Evolutionary conservation across 306 rosid genomes (phyloP).

Genomic region (Pyrus bretschneideri): DNA sequence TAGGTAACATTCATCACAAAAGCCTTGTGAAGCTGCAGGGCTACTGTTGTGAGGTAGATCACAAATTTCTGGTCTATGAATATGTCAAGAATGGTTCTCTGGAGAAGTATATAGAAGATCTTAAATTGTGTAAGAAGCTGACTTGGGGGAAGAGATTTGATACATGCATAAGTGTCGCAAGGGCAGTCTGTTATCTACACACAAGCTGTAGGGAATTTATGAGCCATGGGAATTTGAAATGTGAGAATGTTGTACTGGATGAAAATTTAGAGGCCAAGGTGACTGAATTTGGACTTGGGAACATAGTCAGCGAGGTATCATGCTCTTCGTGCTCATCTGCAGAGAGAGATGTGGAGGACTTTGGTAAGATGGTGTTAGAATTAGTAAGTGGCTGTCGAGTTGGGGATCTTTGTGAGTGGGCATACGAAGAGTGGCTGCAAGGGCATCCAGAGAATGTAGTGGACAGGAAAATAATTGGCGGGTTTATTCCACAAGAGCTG

Average conservation of each 20-base stretch:
- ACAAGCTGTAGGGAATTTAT: slow-evolving; percentile 61
- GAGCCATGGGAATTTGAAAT: slow-evolving; percentile 61
- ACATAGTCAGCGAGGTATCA: slow-evolving; percentile 10
- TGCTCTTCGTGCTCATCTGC: slow-evolving; percentile 18
- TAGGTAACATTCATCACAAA: slow-evolving; percentile 68
- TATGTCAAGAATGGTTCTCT: slow-evolving; percentile 54
- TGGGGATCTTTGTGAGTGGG: slow-evolving; percentile 41
- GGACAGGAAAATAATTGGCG: slow-evolving; percentile 44
- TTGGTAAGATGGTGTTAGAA: slow-evolving; percentile 53
- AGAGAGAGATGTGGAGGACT: slow-evolving; percentile 57
- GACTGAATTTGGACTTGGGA: slow-evolving; percentile 53
- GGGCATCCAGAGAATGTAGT: slow-evolving; percentile 38
- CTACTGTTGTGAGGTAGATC: slow-evolving; percentile 62
- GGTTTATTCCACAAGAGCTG: slow-evolving; percentile 29
- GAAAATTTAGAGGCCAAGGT: slow-evolving; percentile 53
- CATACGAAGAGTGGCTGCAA: slow-evolving; percentile 55
- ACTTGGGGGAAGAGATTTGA: slow-evolving; percentile 62
- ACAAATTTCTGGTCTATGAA: slow-evolving; percentile 52
- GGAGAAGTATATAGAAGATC: slow-evolving; percentile 40
- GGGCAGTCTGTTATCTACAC: slow-evolving; percentile 55
- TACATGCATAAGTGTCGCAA: slow-evolving; percentile 61
- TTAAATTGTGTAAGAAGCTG: slow-evolving; percentile 43
- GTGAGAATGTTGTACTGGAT: slow-evolving; percentile 56
- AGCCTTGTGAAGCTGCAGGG: slow-evolving; percentile 73
- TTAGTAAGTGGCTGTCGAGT: slow-evolving; percentile 36